Evolutionary conservation across 1,139 yeast genomes (phyloP), one percentile per base, ranked within the genome.

Genomic region (Ogataea hybrid): DNA sequence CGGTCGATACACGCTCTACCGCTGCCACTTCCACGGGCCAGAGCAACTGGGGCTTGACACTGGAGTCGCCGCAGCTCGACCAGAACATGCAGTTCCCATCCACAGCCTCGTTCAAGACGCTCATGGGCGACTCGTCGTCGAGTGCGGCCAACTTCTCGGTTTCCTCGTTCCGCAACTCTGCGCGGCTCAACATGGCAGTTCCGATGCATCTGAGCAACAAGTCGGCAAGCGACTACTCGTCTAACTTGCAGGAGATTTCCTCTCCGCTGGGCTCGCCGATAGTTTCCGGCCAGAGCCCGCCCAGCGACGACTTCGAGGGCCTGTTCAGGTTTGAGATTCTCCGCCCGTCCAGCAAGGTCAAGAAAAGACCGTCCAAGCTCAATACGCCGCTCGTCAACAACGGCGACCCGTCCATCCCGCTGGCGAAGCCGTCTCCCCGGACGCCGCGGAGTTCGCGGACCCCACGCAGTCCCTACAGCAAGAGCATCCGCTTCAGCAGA

Each of bases 31-130:
- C 45, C 4, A 48, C 49, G 6, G 55, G 50, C 9, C 37, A 29
- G n/a, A 41, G 25, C 29, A 45, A 44, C 28, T 50, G 52, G 53
- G 44, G 39, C 10, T 10, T 47, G 23, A 46, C 39, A 12, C 47
- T 53, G 32, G 56, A 52, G 10, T 9, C 95, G 90, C 5, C 87
- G 76, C 56, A 77, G 83, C 1, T 87, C 83, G 61, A 95, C 82
- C 60, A 84, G 81, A 61, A 84, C 83, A 49, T 47, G 37, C 63
- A 95, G 83, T 2, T 82, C 87, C 81, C 86, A 15, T 84, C 95
- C 1, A 81, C 80, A 37, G 70, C 86, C 2, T 84, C 94, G 2
- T 87, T 86, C 68, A 81, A 82, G 57, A 81, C 84, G 7, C 77
- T 85, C 25, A 68, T 86, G 53, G 89, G 83, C 0, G 87, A 81